These are phyloP conservation scores for Suhomyces atakaporum DNA, from an alignment of 1,139 yeast genomes.

Conservation along the genomic window DNA sequence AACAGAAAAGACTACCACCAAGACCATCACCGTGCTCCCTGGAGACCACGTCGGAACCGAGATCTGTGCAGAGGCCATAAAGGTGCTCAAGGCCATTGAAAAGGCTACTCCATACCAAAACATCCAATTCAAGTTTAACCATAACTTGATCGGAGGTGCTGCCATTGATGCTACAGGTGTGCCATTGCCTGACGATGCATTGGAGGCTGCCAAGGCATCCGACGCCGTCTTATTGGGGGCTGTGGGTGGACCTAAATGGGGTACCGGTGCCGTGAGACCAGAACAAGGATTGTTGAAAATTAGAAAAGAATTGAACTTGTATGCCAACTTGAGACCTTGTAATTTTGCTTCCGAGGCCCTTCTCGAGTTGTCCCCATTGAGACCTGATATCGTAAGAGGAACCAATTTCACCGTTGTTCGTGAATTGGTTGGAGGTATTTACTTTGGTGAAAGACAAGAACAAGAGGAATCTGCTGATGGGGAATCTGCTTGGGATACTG, in stretches of 20 bases:
- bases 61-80: conserved; percentile 85
- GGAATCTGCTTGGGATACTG: conserved; percentile 86
- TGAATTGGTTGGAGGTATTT: conserved; percentile 96
- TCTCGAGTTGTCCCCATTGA: conserved; percentile 84
- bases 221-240: conserved; percentile 96
- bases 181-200: conserved; percentile 86
- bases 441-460: conserved; percentile 93
- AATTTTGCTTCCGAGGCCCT: conserved; percentile 87
- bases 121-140: conserved; percentile 70
- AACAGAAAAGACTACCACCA: conserved; percentile 29
- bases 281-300: conserved; percentile 94
- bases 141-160: conserved; percentile 95
- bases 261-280: conserved; percentile 91
- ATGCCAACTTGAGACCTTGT: conserved; percentile 96
- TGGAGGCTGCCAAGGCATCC: conserved; percentile 81
- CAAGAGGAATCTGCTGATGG: conserved; percentile 73
- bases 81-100: conserved; percentile 79
- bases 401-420: conserved; percentile 91
- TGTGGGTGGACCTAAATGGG: conserved; percentile 99
- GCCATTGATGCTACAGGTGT: conserved; percentile 96
- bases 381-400: conserved; percentile 80
- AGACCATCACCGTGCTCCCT: conserved; percentile 82
- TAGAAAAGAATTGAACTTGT: conserved; percentile 89
- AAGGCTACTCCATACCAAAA: conserved; percentile 54
- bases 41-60: conserved; percentile 98